These are phyloP conservation scores for Daldinia bambusicola DNA, from an alignment of 495 filamentous ascomycete species.

Conservation along the genomic window DNA sequence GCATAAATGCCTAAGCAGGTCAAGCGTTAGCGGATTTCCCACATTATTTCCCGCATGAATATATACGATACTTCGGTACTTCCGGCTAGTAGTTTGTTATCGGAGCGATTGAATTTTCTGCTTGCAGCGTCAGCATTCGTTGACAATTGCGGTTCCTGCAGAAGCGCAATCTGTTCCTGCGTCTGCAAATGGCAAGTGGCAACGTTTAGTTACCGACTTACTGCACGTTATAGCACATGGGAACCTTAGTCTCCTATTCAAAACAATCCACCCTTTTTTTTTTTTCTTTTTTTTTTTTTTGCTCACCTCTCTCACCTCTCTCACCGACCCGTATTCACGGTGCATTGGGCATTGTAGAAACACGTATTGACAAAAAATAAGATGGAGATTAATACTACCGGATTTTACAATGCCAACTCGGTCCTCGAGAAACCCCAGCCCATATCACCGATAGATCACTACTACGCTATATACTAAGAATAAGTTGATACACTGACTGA, in stretches of 20 bases:
- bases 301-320: too few species aligned
- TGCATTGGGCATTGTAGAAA: neutral
- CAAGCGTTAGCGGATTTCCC: neutral
- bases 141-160: constrained; percentile 35
- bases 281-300: too few species aligned
- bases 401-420: constrained; percentile 3
- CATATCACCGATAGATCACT: constrained; percentile 1
- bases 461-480: neutral
- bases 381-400: neutral
- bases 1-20: neutral
- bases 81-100: neutral
- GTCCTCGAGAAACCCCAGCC: neutral
- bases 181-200: constrained; percentile 30
- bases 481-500: neutral
- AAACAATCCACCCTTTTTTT: too few species aligned
- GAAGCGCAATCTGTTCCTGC: constrained; percentile 45
- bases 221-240: neutral
- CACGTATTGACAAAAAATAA: neutral
- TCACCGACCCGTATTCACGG: neutral
- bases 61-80: neutral
- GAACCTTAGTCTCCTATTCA: too few species aligned
- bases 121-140: constrained; percentile 10
- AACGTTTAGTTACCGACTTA: neutral
- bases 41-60: constrained; percentile 1
- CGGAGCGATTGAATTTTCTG: constrained; percentile 9